Evolutionary conservation across 2,329 filamentous ascomycete species (phyloP).

Genomic region (Monosporascus sp.): DNA sequence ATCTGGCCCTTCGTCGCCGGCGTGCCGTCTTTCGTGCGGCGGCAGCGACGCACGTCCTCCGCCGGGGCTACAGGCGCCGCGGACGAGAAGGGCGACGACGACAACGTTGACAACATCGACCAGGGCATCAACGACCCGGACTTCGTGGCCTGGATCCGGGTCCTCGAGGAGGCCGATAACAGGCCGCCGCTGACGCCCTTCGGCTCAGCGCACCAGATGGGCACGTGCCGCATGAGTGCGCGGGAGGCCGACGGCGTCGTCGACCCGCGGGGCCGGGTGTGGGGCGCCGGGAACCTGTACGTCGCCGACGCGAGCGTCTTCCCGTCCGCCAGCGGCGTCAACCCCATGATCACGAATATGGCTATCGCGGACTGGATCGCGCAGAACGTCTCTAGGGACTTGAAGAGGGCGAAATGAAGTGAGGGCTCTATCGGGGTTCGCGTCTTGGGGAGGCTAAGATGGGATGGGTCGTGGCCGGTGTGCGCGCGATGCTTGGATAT

Average conservation of each 20-base stretch:
- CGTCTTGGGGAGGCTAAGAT: too few relatives aligned
- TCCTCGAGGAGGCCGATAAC: slow-evolving; percentile 43
- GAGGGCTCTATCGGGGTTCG: neutral
- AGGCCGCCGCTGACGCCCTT: slow-evolving; percentile 49
- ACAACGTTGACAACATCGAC: slow-evolving; percentile 15
- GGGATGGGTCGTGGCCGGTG: neutral
- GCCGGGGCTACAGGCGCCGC: slow-evolving; percentile 9
- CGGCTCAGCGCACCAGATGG: slow-evolving; percentile 77
- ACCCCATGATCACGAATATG: slow-evolving; percentile 78
- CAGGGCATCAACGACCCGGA: slow-evolving; percentile 50
- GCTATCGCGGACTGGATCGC: slow-evolving; percentile 62
- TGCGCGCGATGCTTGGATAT: slow-evolving; percentile 14
- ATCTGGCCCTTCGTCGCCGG: slow-evolving; percentile 63
- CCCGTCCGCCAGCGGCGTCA: slow-evolving; percentile 71
- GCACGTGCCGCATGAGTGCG: slow-evolving; percentile 66
- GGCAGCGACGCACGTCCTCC: neutral
- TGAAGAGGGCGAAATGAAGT: slow-evolving; percentile 22
- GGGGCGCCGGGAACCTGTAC: slow-evolving; percentile 60
- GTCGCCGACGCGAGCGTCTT: slow-evolving; percentile 73
- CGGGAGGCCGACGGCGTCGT: slow-evolving; percentile 49
- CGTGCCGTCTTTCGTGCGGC: slow-evolving; percentile 55
- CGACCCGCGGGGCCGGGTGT: slow-evolving; percentile 54
- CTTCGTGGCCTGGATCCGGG: slow-evolving; percentile 58
- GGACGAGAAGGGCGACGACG: slow-evolving; percentile 11
- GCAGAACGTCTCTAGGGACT: slow-evolving; percentile 46